These are phyloP conservation scores for Blastocystis sp. DNA, from an alignment of 352 stramenopile species.

Conservation along the genomic window DNA sequence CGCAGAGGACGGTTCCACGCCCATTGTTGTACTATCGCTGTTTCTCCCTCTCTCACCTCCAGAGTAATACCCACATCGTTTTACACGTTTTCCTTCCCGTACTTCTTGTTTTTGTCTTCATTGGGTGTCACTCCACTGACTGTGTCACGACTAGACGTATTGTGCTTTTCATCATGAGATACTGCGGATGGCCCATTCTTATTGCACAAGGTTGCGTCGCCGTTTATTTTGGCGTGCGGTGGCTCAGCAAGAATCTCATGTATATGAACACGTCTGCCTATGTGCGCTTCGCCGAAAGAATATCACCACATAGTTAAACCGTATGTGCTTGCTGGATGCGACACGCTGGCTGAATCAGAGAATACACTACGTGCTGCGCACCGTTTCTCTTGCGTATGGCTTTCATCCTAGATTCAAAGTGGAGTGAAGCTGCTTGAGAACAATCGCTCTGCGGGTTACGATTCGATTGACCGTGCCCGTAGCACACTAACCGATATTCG, in stretches of 20 bases:
- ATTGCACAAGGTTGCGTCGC: background rate
- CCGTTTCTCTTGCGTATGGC: background rate
- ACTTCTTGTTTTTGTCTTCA: background rate
- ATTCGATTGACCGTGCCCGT: background rate
- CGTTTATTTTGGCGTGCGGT: conserved; percentile 18
- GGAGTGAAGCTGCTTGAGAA: conserved; percentile 17
- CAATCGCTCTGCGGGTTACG: background rate
- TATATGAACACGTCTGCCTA: conserved; percentile 6
- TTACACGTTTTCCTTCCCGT: no score
- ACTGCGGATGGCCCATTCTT: background rate
- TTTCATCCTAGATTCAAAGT: background rate
- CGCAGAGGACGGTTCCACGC: no score
- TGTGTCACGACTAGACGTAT: background rate
- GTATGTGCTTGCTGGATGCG: conserved; percentile 15
- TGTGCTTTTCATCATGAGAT: background rate
- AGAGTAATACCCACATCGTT: no score
- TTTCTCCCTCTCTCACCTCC: no score
- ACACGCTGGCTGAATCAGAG: conserved; percentile 2
- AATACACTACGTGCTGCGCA: background rate
- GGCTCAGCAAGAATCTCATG: conserved; percentile 31
- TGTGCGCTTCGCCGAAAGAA: background rate
- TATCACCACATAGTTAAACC: conserved; percentile 18
- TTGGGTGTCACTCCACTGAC: background rate
- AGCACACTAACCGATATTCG: conserved; percentile 14
- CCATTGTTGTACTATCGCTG: no score